A percentile compares a stretch with the other conserved stretches of the same genome.
Evolutionary conservation across 208 protist genomes (phyloP).

Genomic region (Polymyxa betae): DNA sequence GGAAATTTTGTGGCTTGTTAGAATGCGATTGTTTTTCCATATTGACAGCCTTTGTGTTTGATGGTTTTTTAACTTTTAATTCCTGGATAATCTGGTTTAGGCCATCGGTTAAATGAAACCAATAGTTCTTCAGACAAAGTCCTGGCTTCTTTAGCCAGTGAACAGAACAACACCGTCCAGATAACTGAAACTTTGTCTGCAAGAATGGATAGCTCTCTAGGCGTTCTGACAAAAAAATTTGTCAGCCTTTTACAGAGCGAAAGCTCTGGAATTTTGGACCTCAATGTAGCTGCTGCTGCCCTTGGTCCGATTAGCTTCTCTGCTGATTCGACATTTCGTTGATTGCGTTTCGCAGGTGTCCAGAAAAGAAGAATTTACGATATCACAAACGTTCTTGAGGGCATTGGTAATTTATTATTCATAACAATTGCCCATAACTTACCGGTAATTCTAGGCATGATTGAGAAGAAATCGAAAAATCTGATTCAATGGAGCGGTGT

Average conservation of each 20-base stretch:
- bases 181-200: background rate
- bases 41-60: no score
- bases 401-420: slow-evolving; percentile 57
- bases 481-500: slow-evolving; percentile 66
- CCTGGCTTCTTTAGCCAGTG: no score
- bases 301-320: background rate
- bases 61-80: no score
- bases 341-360: slow-evolving; percentile 8
- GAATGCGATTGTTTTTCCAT: no score
- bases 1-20: no score
- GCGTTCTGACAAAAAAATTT: slow-evolving; percentile 64
- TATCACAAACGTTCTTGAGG: slow-evolving; percentile 70
- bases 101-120: no score
- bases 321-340: background rate
- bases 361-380: slow-evolving; percentile 70
- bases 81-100: no score
- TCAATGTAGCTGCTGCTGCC: slow-evolving; percentile 65
- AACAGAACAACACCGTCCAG: no score
- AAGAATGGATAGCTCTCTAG: slow-evolving; percentile 61
- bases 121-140: no score
- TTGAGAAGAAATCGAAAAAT: slow-evolving; percentile 71
- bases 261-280: slow-evolving; percentile 62
- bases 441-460: slow-evolving; percentile 48
- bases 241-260: slow-evolving; percentile 59
- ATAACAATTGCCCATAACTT: background rate